phyloP scores from a whole-genome alignment of 2,329 filamentous ascomycete species.

The Taxawa tesnikishii region DNA sequence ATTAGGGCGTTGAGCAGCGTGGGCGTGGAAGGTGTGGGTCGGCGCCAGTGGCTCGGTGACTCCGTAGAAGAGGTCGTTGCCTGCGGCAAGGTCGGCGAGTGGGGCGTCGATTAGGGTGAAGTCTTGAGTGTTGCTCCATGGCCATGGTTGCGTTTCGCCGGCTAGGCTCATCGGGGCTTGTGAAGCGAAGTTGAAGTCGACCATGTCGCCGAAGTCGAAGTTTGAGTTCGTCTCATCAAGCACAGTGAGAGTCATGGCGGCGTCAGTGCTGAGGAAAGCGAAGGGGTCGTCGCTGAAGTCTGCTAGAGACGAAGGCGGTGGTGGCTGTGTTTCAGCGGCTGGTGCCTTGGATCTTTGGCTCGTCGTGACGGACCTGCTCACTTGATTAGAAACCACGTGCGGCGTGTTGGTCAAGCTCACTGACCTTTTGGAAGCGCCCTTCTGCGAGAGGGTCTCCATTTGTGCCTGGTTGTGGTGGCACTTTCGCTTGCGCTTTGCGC shows the following conservation, averaged over 20 bases:
- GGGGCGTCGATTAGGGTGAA: conserved; percentile 8
- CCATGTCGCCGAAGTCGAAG: conserved; percentile 10
- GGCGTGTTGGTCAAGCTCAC: not conserved
- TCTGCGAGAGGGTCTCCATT: conserved; percentile 14
- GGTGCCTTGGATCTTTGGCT: not conserved
- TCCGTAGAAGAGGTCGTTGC: not conserved
- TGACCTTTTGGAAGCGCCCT: conserved; percentile 3
- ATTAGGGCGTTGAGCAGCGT: not conserved
- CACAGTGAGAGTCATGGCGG: conserved; percentile 3
- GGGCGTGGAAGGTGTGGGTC: conserved; percentile 2
- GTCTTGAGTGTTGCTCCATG: conserved; percentile 7
- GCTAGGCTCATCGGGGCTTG: not conserved
- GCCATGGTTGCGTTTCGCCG: conserved; percentile 2
- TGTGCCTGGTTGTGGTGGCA: conserved; percentile 11
- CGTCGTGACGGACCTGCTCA: not conserved
- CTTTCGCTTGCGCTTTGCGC: conserved; percentile 22
- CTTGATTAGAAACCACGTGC: not conserved
- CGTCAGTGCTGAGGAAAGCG: conserved; percentile 4
- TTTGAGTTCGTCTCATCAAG: conserved; percentile 13
- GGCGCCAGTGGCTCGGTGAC: not conserved
- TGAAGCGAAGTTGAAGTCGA: conserved; percentile 2
- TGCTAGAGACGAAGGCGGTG: not conserved
- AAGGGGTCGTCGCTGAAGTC: conserved; percentile 5
- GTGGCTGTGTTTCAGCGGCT: not conserved
- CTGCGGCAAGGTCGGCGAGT: not conserved